phyloP scores from a whole-genome alignment of 805 yeast species.

The Pichia heedii region DNA sequence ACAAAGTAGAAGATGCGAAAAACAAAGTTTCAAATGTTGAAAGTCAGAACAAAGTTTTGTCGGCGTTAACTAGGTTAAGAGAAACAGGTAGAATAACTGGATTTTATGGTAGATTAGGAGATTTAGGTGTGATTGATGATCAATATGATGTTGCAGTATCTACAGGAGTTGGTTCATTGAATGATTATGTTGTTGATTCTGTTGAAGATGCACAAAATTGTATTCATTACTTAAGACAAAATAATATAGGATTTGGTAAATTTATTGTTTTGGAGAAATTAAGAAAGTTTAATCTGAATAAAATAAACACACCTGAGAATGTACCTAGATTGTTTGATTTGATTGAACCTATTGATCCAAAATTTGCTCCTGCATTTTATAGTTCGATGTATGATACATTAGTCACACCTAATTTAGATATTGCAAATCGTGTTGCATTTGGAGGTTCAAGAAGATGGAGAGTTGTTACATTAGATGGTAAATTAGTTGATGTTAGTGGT shows the following conservation, averaged over 20 bases:
- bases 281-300: constrained; percentile 47
- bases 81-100: constrained; percentile 79
- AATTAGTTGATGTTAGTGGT: constrained; percentile 86
- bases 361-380: constrained; percentile 81
- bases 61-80: constrained; percentile 58
- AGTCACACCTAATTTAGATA: constrained; percentile 68
- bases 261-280: constrained; percentile 75
- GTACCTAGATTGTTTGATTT: constrained; percentile 82
- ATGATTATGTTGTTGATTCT: constrained; percentile 85
- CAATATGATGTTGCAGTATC: constrained; percentile 89
- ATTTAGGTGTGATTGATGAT: constrained; percentile 83
- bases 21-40: constrained; percentile 47
- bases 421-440: constrained; percentile 84
- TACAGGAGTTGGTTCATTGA: constrained; percentile 86
- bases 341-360: constrained; percentile 54
- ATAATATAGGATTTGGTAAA: constrained; percentile 80
- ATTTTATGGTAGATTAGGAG: constrained; percentile 85
- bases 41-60: constrained; percentile 64
- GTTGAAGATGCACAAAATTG: constrained; percentile 52
- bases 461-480: constrained; percentile 90
- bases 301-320: constrained; percentile 61
- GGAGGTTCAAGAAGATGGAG: constrained; percentile 63
- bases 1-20: constrained; percentile 57
- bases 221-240: constrained; percentile 73
- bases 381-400: constrained; percentile 80